Evolutionary conservation across 352 stramenopile genomes (phyloP), one percentile per base, ranked within the genome.

Genomic region (Phytophthora ohioensis): DNA sequence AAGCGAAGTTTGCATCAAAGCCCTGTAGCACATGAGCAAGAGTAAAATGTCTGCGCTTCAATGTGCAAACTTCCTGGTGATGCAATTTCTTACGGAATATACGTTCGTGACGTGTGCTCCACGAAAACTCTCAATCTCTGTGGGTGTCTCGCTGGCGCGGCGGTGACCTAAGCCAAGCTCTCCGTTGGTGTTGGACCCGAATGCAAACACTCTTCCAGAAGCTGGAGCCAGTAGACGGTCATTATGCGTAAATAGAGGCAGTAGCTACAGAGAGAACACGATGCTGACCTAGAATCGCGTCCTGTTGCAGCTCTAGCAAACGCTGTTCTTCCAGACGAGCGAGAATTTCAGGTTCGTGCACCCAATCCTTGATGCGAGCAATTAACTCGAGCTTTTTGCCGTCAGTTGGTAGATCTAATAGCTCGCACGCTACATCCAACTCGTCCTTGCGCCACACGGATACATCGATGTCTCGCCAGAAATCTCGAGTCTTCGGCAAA

Each of bases 351-450:
- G 87, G 81, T 47, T 81, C 81, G 55, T 90, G 63, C 48, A 94
- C 69, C 87, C 87, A 94, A 64, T 91, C 87, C 64, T 92, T 83
- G 21, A 94, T 79, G 7, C 83, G 74, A 51, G 84, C 82, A 21
- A 92, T 58, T 15, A 94, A 56, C 58, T 91, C 83, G 4, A 75
- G 54, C 51, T 92, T 94, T 59, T 89, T 91, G 8, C 81, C 83
- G 5, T 54, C 52, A 7, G 45, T 52, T 5, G 73, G 72, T 39
- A 94, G 71, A 63, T 91, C 84, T 21, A 94, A 61, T 17, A 94
- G 74, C 51, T 67, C 69, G 21, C 83, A 91, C 1, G 82, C 84
- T 9, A 75, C 81, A 11, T 91, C 76, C 17, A 94, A 74, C 52
- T 88, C 78, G 32, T 58, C 32, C 56, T 86, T 88, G 46, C 73